Evolutionary conservation across 2,329 filamentous ascomycete genomes (phyloP), one percentile per base, ranked within the genome.

Genomic region (Aspergillus sp.): DNA sequence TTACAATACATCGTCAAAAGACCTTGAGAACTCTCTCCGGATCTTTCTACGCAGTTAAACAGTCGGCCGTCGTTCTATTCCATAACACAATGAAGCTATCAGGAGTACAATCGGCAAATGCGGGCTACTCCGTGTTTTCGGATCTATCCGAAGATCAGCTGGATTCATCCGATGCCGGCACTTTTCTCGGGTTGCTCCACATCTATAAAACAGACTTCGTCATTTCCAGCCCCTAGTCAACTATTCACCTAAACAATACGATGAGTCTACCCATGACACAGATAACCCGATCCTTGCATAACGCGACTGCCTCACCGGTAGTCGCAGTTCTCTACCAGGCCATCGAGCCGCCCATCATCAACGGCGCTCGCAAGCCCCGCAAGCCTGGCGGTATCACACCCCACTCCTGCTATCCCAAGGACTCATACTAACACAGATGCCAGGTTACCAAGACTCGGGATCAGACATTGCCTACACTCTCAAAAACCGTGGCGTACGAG

Each of bases 321-420:
- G 75, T 84, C 2, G 81, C 81, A 4, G 73, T 83, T 0, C 66
- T 84, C 1, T 80, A 80, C 57, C 81, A 84, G 66, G 79, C 74
- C 3, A 73, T 82, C 49, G 76, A 81, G 2, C 78, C 80, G 3
- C 81, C 82, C 0, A 36, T 80, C 3, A 78, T 83, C 52, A 77
- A 81, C 57, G 81, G 81, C 1, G 75, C 80, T 3, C 71, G 70
- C 15, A 84, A 83, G 61, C 81, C 81, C 1, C 78, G 73, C 65
- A 84, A 84, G 59, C 81, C 81, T 13, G 80, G 80, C 51, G 77
- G 79, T 78, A 65, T 38, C 38, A 66, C 36, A n/a, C 13, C 32
- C 13, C 21, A 23, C 13, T 23, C 5, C 21, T 32, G 41, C 27
- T 23, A 54, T 21, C 32, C 27, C 15, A 23, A 5, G 15, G 2